Conservation (phyloP, 345 rosid genomes). For the Lepidium sativum region DNA sequence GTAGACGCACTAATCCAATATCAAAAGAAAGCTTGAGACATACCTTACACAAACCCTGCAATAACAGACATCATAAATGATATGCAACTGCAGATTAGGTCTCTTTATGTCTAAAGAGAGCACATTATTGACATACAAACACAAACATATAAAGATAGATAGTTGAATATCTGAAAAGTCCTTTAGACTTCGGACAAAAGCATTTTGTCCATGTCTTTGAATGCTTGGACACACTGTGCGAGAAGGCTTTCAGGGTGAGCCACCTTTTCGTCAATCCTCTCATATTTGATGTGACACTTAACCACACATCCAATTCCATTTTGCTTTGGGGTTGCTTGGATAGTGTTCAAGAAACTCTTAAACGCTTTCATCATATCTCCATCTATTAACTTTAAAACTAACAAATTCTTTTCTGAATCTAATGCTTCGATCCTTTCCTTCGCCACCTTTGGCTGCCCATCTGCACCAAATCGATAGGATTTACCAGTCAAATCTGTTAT, state of each 20-base stretch:
- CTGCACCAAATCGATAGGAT: background rate
- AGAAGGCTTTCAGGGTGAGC: constrained; percentile 15
- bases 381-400: background rate
- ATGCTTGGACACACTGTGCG: background rate
- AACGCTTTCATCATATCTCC: constrained; percentile 18
- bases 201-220: too few species aligned
- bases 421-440: background rate
- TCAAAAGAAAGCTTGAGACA: too few species aligned
- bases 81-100: background rate
- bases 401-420: background rate
- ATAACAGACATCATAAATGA: background rate
- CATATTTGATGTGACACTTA: constrained; percentile 14
- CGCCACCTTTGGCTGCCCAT: constrained; percentile 5
- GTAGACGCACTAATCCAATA: too few species aligned
- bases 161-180: too few species aligned
- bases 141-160: too few species aligned
- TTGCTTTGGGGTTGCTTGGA: constrained; percentile 11
- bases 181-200: too few species aligned
- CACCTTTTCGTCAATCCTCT: constrained; percentile 1
- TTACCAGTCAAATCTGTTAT: background rate
- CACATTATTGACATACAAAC: too few species aligned
- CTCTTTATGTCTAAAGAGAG: background rate
- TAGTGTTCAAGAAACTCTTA: background rate
- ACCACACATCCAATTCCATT: constrained; percentile 11
- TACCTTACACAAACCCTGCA: too few species aligned